Evolutionary conservation across 148 eudicot genomes (phyloP).

Genomic region (Limonium bicolor): DNA sequence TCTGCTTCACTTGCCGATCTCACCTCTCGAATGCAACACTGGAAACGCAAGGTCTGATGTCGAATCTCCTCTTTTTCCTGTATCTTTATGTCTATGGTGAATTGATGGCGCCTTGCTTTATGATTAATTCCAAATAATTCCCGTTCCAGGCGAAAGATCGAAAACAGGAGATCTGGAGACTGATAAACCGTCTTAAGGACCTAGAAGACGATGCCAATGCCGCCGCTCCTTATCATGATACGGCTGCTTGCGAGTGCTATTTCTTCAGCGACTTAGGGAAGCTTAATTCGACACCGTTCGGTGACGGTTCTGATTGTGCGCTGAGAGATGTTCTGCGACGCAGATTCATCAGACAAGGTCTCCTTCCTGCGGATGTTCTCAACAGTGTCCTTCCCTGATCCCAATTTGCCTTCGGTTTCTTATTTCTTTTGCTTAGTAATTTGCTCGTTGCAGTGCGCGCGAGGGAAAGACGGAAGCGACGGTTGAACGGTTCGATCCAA

Average conservation of each 20-base stretch:
- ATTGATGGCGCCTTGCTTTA: background rate
- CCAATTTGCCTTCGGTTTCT: background rate
- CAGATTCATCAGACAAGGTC: constrained; percentile 94
- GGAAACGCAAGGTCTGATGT: constrained; percentile 61
- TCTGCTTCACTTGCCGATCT: constrained; percentile 9
- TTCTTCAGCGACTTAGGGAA: constrained; percentile 53
- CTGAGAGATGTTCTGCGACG: constrained; percentile 58
- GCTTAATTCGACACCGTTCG: constrained; percentile 20
- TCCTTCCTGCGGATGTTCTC: background rate
- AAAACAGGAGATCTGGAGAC: constrained; percentile 51
- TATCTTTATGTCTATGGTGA: background rate
- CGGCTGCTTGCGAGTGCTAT: constrained; percentile 67
- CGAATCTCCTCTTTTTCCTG: background rate
- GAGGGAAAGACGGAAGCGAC: constrained; percentile 33
- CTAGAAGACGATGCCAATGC: constrained; percentile 65
- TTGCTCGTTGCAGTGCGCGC: constrained; percentile 41
- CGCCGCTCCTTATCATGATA: constrained; percentile 39
- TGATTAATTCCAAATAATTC: background rate
- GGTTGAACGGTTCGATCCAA: constrained; percentile 12
- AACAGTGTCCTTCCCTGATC: background rate
- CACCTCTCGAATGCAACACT: constrained; percentile 29
- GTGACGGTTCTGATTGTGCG: constrained; percentile 21
- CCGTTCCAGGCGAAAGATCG: constrained; percentile 81
- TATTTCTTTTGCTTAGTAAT: too few species aligned
- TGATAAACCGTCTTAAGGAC: constrained; percentile 48